These are phyloP conservation scores for Sordariomycetes sp. DNA, from an alignment of 2,329 filamentous ascomycete species.

Conservation along the genomic window DNA sequence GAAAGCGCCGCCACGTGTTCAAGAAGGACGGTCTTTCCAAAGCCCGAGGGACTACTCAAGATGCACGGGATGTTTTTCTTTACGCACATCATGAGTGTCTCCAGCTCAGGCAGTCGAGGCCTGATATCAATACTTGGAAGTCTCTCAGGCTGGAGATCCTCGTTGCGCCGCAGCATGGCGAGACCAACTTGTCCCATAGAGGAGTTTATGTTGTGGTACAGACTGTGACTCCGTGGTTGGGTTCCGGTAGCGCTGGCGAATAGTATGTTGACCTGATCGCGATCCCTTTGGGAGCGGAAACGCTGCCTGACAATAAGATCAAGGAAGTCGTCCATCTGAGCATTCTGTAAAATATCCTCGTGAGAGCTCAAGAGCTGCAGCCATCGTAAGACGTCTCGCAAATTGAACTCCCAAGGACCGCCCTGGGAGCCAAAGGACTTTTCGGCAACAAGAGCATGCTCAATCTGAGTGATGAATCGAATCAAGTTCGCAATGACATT, in stretches of 20 bases:
- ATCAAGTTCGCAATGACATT: constrained; percentile 61
- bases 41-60: constrained; percentile 74
- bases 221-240: constrained; percentile 46
- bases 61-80: constrained; percentile 85
- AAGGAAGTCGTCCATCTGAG: constrained; percentile 62
- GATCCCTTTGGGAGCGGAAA: constrained; percentile 68
- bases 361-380: constrained; percentile 50
- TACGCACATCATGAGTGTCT: constrained; percentile 80
- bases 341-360: constrained; percentile 51
- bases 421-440: constrained; percentile 52
- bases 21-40: constrained; percentile 77
- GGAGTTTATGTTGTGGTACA: constrained; percentile 61
- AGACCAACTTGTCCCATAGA: constrained; percentile 70
- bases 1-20: constrained; percentile 70
- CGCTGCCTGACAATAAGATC: constrained; percentile 78
- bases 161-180: constrained; percentile 57
- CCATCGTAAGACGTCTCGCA: constrained; percentile 87
- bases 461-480: constrained; percentile 70
- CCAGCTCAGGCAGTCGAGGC: constrained; percentile 60
- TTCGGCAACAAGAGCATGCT: constrained; percentile 56
- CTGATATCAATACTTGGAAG: constrained; percentile 42
- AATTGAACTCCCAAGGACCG: constrained; percentile 91
- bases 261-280: constrained; percentile 52
- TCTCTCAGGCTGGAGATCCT: constrained; percentile 37
- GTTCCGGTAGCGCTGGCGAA: constrained; percentile 57